Evolutionary conservation across 305 asterid species (phyloP).

Genomic region (Solanum chacoense): DNA sequence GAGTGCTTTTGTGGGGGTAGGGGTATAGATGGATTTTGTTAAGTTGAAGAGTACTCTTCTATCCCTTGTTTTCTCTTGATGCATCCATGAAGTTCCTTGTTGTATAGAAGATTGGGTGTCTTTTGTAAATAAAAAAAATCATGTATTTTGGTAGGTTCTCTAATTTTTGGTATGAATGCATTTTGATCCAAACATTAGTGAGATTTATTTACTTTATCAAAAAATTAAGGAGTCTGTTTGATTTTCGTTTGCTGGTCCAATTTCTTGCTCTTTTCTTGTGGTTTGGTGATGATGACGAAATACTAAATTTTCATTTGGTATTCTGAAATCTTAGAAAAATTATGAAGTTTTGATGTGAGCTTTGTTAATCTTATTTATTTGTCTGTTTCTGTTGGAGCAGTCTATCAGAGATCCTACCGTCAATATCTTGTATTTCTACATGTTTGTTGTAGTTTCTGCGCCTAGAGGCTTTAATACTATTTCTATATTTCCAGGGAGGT

Average conservation of each 20-base stretch:
- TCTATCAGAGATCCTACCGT: background rate
- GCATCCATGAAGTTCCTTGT: background rate
- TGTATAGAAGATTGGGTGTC: background rate
- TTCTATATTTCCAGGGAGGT: constrained; percentile 54
- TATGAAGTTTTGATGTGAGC: background rate
- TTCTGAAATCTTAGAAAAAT: background rate
- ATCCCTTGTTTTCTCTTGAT: background rate
- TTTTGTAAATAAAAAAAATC: background rate
- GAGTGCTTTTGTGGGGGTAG: background rate
- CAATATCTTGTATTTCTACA: background rate
- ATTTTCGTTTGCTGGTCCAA: background rate
- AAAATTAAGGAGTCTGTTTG: background rate
- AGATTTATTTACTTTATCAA: background rate
- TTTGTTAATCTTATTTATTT: background rate
- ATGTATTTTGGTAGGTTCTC: background rate
- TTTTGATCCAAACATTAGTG: background rate
- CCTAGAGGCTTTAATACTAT: background rate
- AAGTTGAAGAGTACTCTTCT: background rate
- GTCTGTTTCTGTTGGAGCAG: background rate
- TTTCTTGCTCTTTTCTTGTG: background rate
- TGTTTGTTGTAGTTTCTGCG: background rate
- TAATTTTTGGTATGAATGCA: background rate
- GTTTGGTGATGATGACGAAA: background rate
- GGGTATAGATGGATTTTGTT: background rate
- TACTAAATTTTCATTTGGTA: background rate